These are phyloP conservation scores for Thelonectria rubi DNA, from an alignment of 2,329 filamentous ascomycete genomes.

Conservation along the genomic window DNA sequence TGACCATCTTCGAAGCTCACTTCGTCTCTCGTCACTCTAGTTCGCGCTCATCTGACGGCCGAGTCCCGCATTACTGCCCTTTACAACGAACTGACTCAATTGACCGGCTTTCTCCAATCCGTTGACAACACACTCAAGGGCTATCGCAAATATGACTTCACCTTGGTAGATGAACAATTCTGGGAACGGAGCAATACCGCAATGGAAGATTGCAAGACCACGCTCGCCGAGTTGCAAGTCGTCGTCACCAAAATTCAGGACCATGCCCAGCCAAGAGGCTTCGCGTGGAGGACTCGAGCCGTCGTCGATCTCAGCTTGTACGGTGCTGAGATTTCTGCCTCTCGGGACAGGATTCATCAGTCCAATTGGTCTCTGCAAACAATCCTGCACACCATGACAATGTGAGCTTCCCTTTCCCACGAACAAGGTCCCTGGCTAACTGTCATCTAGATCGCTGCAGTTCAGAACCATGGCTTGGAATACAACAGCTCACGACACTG, in stretches of 20 bases:
- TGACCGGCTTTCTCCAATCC: constrained; percentile 34
- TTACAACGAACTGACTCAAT: constrained; percentile 31
- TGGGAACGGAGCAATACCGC: constrained; percentile 38
- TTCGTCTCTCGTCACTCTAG: constrained; percentile 1
- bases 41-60: constrained; percentile 25
- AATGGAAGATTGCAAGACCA: constrained; percentile 15
- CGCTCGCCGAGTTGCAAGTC: neutral
- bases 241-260: neutral
- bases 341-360: constrained; percentile 41
- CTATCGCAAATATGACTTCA: constrained; percentile 33
- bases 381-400: constrained; percentile 39
- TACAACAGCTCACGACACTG: neutral
- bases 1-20: constrained; percentile 1
- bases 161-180: constrained; percentile 32
- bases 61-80: constrained; percentile 32
- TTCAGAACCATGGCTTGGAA: constrained; percentile 2
- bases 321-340: constrained; percentile 25
- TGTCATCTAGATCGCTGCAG: neutral
- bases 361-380: constrained; percentile 42
- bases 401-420: constrained; percentile 17
- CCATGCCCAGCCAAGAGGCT: neutral
- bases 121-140: constrained; percentile 34
- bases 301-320: neutral
- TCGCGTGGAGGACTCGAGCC: neutral
- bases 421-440: neutral